Evolutionary conservation across 2,329 filamentous ascomycete genomes (phyloP).

Genomic region (Colletotrichum euphorbiae): DNA sequence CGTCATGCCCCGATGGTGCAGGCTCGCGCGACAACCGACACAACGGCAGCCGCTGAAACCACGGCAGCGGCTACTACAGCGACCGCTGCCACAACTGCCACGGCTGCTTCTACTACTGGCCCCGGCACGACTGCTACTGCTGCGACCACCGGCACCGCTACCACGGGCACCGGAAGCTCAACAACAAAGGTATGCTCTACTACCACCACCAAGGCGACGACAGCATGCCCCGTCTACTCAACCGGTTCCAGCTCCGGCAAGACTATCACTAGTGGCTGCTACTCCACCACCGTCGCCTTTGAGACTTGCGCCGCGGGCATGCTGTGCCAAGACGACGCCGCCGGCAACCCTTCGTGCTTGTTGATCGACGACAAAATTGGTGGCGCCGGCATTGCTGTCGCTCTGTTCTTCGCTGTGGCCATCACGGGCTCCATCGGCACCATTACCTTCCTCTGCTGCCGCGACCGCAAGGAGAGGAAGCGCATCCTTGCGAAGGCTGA

Average conservation of each 20-base stretch:
- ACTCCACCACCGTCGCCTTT: slow-evolving; percentile 48
- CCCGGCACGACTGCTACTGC: background rate
- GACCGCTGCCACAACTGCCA: slow-evolving; percentile 43
- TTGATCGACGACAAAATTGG: slow-evolving; percentile 53
- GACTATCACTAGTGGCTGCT: slow-evolving; percentile 53
- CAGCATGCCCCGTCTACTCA: slow-evolving; percentile 53
- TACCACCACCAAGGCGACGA: slow-evolving; percentile 48
- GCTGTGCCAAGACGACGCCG: slow-evolving; percentile 57
- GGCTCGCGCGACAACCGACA: slow-evolving; percentile 40
- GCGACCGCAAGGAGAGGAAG: slow-evolving; percentile 59
- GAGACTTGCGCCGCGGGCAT: slow-evolving; percentile 57
- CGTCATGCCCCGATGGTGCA: slow-evolving; percentile 26
- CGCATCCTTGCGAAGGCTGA: slow-evolving; percentile 59
- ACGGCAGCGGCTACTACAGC: slow-evolving; percentile 6
- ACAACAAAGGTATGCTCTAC: slow-evolving; percentile 44
- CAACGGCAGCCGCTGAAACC: slow-evolving; percentile 39
- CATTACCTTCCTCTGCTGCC: slow-evolving; percentile 64
- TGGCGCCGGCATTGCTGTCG: slow-evolving; percentile 59
- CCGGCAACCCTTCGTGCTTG: slow-evolving; percentile 58
- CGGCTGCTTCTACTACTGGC: slow-evolving; percentile 45
- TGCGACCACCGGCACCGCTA: slow-evolving; percentile 45
- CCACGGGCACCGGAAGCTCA: slow-evolving; percentile 42
- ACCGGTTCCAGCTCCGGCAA: slow-evolving; percentile 54
- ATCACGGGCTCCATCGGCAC: slow-evolving; percentile 52
- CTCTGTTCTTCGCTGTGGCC: slow-evolving; percentile 58